Conservation (phyloP, 768 basidiomycete species). For the Auricularia auricula-judae region DNA sequence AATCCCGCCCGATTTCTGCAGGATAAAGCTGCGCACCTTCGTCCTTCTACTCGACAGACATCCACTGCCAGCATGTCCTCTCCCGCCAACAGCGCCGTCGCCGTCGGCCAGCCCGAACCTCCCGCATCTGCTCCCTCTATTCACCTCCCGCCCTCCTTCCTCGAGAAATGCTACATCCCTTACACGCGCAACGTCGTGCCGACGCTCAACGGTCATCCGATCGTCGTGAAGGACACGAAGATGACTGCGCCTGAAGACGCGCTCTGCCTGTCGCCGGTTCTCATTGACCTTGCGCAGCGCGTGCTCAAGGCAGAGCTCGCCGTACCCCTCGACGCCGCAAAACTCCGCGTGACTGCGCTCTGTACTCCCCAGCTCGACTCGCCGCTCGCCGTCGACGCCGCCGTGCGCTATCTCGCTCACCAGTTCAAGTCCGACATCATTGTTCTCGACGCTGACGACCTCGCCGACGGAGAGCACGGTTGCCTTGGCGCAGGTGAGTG, state of each 20-base stretch:
- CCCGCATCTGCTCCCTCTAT: neutral
- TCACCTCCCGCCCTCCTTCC: neutral
- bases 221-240: neutral
- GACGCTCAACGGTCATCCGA: neutral
- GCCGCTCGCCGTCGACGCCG: neutral
- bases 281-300: neutral
- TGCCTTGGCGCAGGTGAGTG: conserved; percentile 63
- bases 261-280: neutral
- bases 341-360: neutral
- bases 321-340: neutral
- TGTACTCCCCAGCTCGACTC: neutral
- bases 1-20: neutral
- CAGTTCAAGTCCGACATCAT: conserved; percentile 53
- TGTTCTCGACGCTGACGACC: conserved; percentile 70
- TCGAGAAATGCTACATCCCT: neutral
- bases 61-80: too few species aligned
- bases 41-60: too few species aligned
- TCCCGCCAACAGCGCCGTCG: too few species aligned
- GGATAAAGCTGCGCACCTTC: too few species aligned
- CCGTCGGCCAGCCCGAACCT: too few species aligned
- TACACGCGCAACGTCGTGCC: neutral
- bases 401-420: neutral
- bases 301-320: neutral
- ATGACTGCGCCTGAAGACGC: neutral
- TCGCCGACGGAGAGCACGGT: conserved; percentile 84